Evolutionary conservation across 441 rosid genomes (phyloP), one percentile per base, ranked within the genome.

Genomic region (Euphorbia schlechtendalii): DNA sequence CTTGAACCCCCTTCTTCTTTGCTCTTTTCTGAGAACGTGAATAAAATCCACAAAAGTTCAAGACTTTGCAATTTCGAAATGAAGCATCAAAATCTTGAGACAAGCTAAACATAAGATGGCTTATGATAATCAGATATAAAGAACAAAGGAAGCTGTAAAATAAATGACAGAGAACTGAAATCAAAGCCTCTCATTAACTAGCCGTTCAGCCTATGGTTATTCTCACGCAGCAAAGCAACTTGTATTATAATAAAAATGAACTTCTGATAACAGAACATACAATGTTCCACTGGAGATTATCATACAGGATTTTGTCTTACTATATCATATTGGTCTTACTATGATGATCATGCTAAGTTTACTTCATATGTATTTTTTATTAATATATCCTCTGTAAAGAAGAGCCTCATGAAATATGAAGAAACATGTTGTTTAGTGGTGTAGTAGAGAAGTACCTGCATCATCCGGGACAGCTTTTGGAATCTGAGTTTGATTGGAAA

Each of bases 401-500:
- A 56, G 11, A 9, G 18, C 43, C 38, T 24, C 3, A 27, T 1
- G 18, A 59, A 15, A 45, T 58, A 27, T 30, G 54, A 56, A 68
- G 22, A 22, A 8, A 32, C 17, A 1, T 4, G 13, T 30, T 20
- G 55, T 7, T 46, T 43, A 59, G 10, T 17, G 25, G n/a, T 21
- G 45, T 20, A 20, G 12, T 14, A 41, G 21, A 34, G 24, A 55
- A 57, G 61, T 73, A 89, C 99, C 87, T 71, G 81, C 71, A 67
- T 36, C 64, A 3, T 70, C 76, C 0, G 76, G 59, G 30, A 73
- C 78, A 73, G 74, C 77, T 74, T 84, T 84, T 1, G 86, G 80
- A 74, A 86, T 73, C 56, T 74, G 79, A 2, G 70, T 80, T 78
- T 88, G 90, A 73, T 82, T 84, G 22, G 92, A 74, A 76, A 94